Evolutionary conservation across 805 yeast genomes (phyloP).

Genomic region (Millerozyma miso): DNA sequence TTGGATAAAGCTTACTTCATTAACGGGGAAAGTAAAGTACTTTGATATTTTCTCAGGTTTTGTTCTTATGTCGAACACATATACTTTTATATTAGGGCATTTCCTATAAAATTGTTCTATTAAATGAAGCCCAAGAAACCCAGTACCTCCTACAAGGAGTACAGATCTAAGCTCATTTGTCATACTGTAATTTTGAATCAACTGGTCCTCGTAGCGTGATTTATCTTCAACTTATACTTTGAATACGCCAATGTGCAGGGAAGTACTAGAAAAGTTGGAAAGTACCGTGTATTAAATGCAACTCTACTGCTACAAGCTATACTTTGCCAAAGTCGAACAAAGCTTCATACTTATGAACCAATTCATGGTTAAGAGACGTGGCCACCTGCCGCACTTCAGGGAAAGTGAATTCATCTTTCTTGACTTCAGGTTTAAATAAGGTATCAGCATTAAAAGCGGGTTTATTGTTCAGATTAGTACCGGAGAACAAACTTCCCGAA

Average conservation of each 20-base stretch:
- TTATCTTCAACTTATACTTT: too few relatives aligned
- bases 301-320: background rate
- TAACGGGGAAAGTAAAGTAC: conserved; percentile 69
- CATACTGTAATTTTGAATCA: too few relatives aligned
- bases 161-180: conserved; percentile 42
- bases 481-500: background rate
- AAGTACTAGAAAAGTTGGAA: too few relatives aligned
- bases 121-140: conserved; percentile 88
- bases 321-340: background rate
- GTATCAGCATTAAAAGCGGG: background rate
- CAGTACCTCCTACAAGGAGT: conserved; percentile 91
- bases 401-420: background rate
- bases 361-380: background rate
- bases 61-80: conserved; percentile 89
- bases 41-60: conserved; percentile 67
- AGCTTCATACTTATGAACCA: background rate
- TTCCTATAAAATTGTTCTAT: conserved; percentile 75
- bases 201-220: too few relatives aligned
- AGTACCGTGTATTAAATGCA: background rate
- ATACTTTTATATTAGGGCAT: conserved; percentile 65
- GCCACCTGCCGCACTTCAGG: background rate
- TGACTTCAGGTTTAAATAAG: background rate
- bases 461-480: background rate
- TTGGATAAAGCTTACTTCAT: conserved; percentile 54
- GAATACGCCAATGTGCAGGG: too few relatives aligned